Evolutionary conservation across 2,329 filamentous ascomycete species (phyloP).

Genomic region (Aspergillus tubingensis): DNA sequence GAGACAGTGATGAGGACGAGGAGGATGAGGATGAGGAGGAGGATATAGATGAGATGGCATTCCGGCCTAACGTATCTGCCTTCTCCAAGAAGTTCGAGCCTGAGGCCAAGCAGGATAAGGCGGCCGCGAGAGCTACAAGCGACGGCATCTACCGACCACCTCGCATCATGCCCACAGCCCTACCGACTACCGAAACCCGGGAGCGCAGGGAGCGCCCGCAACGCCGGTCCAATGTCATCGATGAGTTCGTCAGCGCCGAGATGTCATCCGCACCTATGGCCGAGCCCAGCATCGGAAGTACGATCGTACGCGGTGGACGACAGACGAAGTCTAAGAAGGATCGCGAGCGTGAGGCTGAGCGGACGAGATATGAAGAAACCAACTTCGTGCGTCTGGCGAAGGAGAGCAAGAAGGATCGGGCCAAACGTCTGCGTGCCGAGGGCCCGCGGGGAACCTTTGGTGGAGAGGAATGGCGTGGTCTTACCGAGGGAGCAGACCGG

Average conservation of each 20-base stretch:
- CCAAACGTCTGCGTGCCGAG: slow-evolving; percentile 58
- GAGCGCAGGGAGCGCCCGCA: slow-evolving; percentile 64
- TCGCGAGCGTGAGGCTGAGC: slow-evolving; percentile 74
- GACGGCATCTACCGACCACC: slow-evolving; percentile 86
- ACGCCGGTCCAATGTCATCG: slow-evolving; percentile 78
- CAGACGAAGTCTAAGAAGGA: slow-evolving; percentile 76
- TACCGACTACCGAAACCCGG: slow-evolving; percentile 66
- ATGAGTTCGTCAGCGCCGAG: slow-evolving; percentile 88
- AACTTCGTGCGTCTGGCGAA: slow-evolving; percentile 88
- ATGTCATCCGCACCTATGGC: slow-evolving; percentile 78
- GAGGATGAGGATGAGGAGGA: slow-evolving; percentile 44
- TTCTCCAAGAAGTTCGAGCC: slow-evolving; percentile 45
- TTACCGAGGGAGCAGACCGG: slow-evolving; percentile 82
- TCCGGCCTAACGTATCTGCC: slow-evolving; percentile 61
- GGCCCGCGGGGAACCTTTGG: slow-evolving; percentile 65
- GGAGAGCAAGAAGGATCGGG: slow-evolving; percentile 81
- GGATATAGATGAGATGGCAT: slow-evolving; percentile 61
- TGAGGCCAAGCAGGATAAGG: slow-evolving; percentile 30
- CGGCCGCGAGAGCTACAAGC: slow-evolving; percentile 32
- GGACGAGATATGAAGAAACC: slow-evolving; percentile 82
- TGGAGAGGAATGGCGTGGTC: slow-evolving; percentile 87
- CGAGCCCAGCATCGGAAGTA: slow-evolving; percentile 88
- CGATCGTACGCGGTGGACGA: slow-evolving; percentile 76
- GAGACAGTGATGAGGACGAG: slow-evolving; percentile 28
- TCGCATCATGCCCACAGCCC: slow-evolving; percentile 79